Evolutionary conservation across 176 grass and related monocot species (phyloP).

Genomic region (Eremochloa ophiuroides): DNA sequence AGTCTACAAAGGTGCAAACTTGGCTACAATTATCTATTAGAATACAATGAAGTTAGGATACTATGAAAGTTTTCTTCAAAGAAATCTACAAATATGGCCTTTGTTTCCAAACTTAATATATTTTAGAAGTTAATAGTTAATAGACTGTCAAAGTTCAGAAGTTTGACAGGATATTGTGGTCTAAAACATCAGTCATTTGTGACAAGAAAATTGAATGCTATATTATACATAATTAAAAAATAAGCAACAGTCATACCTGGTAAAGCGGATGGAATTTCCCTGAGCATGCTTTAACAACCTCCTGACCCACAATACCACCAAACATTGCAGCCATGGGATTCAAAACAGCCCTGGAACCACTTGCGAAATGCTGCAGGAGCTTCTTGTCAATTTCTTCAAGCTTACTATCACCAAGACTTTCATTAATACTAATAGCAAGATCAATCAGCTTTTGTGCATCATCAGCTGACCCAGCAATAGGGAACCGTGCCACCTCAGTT

Average conservation of each 20-base stretch:
- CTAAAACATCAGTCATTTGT: not conserved
- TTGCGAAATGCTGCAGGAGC: slow-evolving; percentile 65
- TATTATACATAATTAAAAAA: not conserved
- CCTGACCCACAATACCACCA: slow-evolving; percentile 92
- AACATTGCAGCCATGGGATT: slow-evolving; percentile 97
- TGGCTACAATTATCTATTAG: not conserved
- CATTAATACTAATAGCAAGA: slow-evolving; percentile 63
- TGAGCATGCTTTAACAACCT: slow-evolving; percentile 90
- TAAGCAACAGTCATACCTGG: slow-evolving; percentile 42
- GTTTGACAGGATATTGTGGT: not conserved
- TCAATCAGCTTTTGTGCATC: slow-evolving; percentile 61
- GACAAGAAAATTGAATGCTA: not conserved
- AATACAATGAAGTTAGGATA: not conserved
- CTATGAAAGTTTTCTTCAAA: not conserved
- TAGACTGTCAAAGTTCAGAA: not conserved
- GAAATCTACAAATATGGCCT: not conserved
- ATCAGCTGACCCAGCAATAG: slow-evolving; percentile 63
- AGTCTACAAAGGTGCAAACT: not conserved
- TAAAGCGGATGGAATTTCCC: slow-evolving; percentile 95
- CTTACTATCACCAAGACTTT: slow-evolving; percentile 55
- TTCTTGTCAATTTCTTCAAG: slow-evolving; percentile 73
- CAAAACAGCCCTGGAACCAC: slow-evolving; percentile 75
- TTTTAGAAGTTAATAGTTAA: not conserved
- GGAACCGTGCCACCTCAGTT: slow-evolving; percentile 55
- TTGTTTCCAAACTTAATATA: not conserved